phyloP scores from a whole-genome alignment of 345 rosid species.

The Atalantia buxifolia region DNA sequence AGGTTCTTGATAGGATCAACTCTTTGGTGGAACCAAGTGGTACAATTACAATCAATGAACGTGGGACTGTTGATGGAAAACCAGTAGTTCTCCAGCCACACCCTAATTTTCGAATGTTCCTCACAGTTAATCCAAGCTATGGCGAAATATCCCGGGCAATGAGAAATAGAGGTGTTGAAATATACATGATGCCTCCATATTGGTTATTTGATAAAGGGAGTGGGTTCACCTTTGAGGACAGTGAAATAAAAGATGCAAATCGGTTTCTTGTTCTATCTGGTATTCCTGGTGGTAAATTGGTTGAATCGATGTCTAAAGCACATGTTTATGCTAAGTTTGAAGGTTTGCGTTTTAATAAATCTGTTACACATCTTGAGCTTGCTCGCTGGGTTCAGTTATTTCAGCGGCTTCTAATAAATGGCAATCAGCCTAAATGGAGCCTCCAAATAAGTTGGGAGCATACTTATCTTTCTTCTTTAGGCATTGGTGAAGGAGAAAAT shows the following conservation, averaged over 20 bases:
- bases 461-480: constrained; percentile 82
- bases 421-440: constrained; percentile 76
- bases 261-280: constrained; percentile 75
- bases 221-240: constrained; percentile 38
- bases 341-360: constrained; percentile 46
- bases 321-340: constrained; percentile 64
- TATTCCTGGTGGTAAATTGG: constrained; percentile 57
- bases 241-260: constrained; percentile 56
- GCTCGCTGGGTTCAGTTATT: constrained; percentile 82
- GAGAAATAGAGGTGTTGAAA: constrained; percentile 98
- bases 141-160: constrained; percentile 97
- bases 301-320: constrained; percentile 83
- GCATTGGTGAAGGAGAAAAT: constrained; percentile 56
- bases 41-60: constrained; percentile 81
- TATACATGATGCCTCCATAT: constrained; percentile 86
- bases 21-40: constrained; percentile 93
- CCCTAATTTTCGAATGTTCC: constrained; percentile 82
- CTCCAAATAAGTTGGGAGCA: constrained; percentile 88
- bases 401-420: constrained; percentile 69
- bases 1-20: constrained; percentile 98
- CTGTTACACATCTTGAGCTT: constrained; percentile 79
- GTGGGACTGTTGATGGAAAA: constrained; percentile 84
- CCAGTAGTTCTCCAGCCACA: constrained; percentile 78
- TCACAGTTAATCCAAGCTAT: constrained; percentile 76
- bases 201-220: constrained; percentile 58